Conservation (phyloP, 805 yeast genomes). For the Starmerella vaccinii region DNA sequence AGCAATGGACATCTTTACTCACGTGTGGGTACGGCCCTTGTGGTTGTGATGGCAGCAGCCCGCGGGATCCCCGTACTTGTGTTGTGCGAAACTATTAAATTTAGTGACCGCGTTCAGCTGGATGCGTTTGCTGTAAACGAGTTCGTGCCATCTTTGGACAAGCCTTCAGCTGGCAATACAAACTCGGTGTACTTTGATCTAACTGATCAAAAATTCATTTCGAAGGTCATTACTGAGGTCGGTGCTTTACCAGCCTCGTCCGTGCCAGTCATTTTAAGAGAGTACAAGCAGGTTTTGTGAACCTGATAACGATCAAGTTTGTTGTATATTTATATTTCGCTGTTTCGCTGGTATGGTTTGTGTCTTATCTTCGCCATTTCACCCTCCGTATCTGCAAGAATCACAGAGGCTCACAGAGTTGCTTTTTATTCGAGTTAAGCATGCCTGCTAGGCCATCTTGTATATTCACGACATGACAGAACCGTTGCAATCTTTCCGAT, state of each 20-base stretch:
- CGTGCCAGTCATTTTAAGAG: conserved; percentile 92
- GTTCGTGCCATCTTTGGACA: conserved; percentile 33
- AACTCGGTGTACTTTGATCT: conserved; percentile 84
- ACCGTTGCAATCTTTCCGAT: too few species aligned
- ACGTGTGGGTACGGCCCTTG: conserved; percentile 87
- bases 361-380: too few species aligned
- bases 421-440: too few species aligned
- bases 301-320: background rate
- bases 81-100: conserved; percentile 89
- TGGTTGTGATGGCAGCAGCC: conserved; percentile 82
- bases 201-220: conserved; percentile 87
- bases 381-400: too few species aligned
- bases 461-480: too few species aligned
- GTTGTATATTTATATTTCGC: background rate
- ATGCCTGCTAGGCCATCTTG: too few species aligned
- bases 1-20: conserved; percentile 90
- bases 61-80: conserved; percentile 89
- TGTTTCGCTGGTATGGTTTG: too few species aligned
- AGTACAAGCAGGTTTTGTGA: conserved; percentile 40
- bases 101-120: conserved; percentile 87
- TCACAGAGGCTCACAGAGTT: too few species aligned
- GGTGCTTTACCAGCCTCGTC: conserved; percentile 98
- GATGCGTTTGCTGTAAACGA: conserved; percentile 95
- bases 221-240: conserved; percentile 89
- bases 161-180: conserved; percentile 40